These are phyloP conservation scores for Fonsecaea erecta DNA, from an alignment of 2,329 filamentous ascomycete genomes.

Conservation along the genomic window DNA sequence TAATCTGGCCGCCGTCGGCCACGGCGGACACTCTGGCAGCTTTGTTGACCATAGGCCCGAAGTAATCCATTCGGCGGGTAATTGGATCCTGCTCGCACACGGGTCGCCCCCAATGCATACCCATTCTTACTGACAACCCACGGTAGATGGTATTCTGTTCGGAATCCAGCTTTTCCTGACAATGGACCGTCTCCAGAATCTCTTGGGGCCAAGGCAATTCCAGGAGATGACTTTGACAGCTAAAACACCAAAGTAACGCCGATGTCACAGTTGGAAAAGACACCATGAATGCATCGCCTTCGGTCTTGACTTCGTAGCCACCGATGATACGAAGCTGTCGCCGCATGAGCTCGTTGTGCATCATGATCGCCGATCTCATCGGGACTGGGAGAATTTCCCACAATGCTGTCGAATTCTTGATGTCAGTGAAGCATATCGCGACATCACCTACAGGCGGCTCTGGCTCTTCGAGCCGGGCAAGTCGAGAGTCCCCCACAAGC, in stretches of 20 bases:
- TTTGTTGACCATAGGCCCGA: conserved; percentile 98
- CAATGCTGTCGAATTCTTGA: conserved; percentile 94
- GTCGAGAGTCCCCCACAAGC: conserved; percentile 74
- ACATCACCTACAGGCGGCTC: conserved; percentile 89
- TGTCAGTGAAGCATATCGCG: conserved; percentile 96
- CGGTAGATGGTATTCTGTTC: conserved; percentile 91
- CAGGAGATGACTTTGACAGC: conserved; percentile 84
- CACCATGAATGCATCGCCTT: conserved; percentile 99
- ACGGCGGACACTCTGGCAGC: conserved; percentile 91
- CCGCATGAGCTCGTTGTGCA: conserved; percentile 97
- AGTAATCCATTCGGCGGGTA: conserved; percentile 98
- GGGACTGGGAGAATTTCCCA: conserved; percentile 96
- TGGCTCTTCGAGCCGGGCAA: conserved; percentile 88
- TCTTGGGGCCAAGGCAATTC: conserved; percentile 93
- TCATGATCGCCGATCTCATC: conserved; percentile 95
- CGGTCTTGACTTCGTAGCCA: conserved; percentile 98
- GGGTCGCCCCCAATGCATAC: conserved; percentile 91
- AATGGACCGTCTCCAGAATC: conserved; percentile 82
- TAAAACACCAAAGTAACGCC: conserved; percentile 93
- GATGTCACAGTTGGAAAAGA: conserved; percentile 96
- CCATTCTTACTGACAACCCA: conserved; percentile 94
- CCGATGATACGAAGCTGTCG: conserved; percentile 90
- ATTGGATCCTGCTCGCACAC: conserved; percentile 96
- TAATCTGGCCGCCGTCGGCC: conserved; percentile 95
- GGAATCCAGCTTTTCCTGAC: conserved; percentile 79